Evolutionary conservation across 805 yeast species (phyloP).

Genomic region (Pichia paraexigua): DNA sequence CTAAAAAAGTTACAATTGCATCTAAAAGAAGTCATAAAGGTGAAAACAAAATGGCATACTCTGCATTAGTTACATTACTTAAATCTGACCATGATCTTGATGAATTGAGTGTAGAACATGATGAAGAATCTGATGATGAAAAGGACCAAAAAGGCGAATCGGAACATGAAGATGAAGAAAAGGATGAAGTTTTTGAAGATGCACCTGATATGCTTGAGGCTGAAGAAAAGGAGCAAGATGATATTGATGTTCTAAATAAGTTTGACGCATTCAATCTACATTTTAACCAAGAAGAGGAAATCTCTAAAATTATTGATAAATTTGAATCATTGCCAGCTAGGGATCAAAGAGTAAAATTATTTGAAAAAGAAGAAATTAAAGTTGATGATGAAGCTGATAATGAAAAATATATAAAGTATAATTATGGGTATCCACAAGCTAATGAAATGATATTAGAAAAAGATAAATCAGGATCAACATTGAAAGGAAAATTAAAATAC

Average conservation of each 20-base stretch:
- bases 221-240: conserved; percentile 34
- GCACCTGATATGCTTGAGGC: conserved; percentile 22
- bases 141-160: conserved; percentile 16
- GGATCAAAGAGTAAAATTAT: conserved; percentile 6
- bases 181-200: conserved; percentile 17
- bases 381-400: conserved; percentile 12
- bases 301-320: conserved; percentile 27
- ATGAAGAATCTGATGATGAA: not conserved
- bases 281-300: conserved; percentile 45
- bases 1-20: conserved; percentile 15
- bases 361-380: conserved; percentile 17
- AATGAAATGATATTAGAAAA: conserved; percentile 1
- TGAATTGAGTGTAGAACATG: conserved; percentile 15
- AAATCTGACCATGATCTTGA: conserved; percentile 16
- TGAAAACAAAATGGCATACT: conserved; percentile 24
- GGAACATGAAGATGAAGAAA: conserved; percentile 22
- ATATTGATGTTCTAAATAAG: conserved; percentile 18
- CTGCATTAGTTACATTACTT: conserved; percentile 23
- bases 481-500: conserved; percentile 16
- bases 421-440: conserved; percentile 22
- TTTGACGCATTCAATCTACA: conserved; percentile 74
- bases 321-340: conserved; percentile 18
- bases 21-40: conserved; percentile 7
- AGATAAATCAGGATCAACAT: conserved; percentile 7
- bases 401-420: conserved; percentile 26